A percentile compares a stretch with the other conserved stretches of the same genome.
phyloP scores from a whole-genome alignment of 768 basidiomycete species.

The Lyophyllum semitale region DNA sequence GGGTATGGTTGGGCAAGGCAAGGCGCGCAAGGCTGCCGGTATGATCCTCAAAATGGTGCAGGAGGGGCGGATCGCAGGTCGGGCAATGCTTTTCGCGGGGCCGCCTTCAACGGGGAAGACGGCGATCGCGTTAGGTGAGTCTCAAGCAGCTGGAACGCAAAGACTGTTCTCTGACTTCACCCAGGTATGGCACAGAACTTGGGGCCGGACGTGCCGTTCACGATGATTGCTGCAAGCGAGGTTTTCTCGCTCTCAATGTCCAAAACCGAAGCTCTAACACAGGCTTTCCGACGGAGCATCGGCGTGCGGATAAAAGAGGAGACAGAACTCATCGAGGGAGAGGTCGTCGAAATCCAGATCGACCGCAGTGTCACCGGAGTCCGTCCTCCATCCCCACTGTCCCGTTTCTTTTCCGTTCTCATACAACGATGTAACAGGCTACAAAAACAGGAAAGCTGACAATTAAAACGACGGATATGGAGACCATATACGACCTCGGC shows the following conservation, averaged over 20 bases:
- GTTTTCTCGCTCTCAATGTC: slow-evolving; percentile 98
- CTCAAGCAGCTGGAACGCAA: not conserved
- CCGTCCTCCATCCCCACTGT: slow-evolving; percentile 24
- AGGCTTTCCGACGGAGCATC: slow-evolving; percentile 94
- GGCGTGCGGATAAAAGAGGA: slow-evolving; percentile 98
- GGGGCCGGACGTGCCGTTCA: slow-evolving; percentile 94
- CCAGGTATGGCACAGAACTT: slow-evolving; percentile 95
- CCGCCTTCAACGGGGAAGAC: slow-evolving; percentile 98
- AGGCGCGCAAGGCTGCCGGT: slow-evolving; percentile 96
- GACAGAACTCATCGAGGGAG: slow-evolving; percentile 95
- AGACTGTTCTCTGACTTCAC: not conserved
- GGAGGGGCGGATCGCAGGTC: slow-evolving; percentile 92
- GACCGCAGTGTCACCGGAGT: slow-evolving; percentile 97
- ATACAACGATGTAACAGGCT: slow-evolving; percentile 51
- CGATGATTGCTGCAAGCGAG: slow-evolving; percentile 96
- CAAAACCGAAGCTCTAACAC: slow-evolving; percentile 97
- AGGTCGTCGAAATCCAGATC: slow-evolving; percentile 98
- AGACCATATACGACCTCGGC: slow-evolving; percentile 97
- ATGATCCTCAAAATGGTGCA: slow-evolving; percentile 99
- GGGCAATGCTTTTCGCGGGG: slow-evolving; percentile 96
- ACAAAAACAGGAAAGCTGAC: slow-evolving; percentile 98
- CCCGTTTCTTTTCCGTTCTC: not conserved
- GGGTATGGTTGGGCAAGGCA: slow-evolving; percentile 97
- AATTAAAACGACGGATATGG: slow-evolving; percentile 99
- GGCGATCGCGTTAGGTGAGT: slow-evolving; percentile 91